Evolutionary conservation across 768 basidiomycete genomes (phyloP).

Genomic region (Lyophyllum semitale): DNA sequence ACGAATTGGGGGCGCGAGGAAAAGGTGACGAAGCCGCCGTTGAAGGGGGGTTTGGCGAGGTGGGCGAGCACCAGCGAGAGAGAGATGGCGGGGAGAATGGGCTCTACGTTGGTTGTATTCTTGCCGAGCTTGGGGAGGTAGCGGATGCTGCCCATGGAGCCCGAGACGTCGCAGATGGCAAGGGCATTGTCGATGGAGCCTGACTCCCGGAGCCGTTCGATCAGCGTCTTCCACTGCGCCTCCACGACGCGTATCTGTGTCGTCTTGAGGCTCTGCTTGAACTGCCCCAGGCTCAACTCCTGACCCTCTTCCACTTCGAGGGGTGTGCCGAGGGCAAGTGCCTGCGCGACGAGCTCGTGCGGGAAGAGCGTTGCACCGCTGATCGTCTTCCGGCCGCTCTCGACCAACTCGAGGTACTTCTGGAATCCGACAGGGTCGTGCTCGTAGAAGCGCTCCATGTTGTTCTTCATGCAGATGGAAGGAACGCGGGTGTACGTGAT

Average conservation of each 20-base stretch:
- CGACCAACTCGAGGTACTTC: slow-evolving; percentile 56
- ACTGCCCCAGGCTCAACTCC: slow-evolving; percentile 25
- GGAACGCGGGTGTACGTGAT: slow-evolving; percentile 62
- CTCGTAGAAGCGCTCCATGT: slow-evolving; percentile 52
- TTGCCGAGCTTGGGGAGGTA: background rate
- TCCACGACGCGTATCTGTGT: slow-evolving; percentile 50
- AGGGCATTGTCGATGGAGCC: slow-evolving; percentile 62
- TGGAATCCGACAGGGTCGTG: slow-evolving; percentile 65
- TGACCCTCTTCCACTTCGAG: background rate
- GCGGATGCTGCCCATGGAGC: slow-evolving; percentile 56
- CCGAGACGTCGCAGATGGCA: slow-evolving; percentile 75
- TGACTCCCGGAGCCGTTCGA: slow-evolving; percentile 51
- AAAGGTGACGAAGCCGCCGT: slow-evolving; percentile 71
- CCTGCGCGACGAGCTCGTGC: slow-evolving; percentile 55
- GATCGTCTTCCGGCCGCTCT: slow-evolving; percentile 54
- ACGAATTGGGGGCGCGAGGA: slow-evolving; percentile 52
- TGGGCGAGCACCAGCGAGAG: slow-evolving; percentile 68
- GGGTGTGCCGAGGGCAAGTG: slow-evolving; percentile 13
- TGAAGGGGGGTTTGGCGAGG: slow-evolving; percentile 65
- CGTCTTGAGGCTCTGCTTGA: slow-evolving; percentile 30
- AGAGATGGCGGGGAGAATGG: slow-evolving; percentile 64
- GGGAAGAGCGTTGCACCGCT: slow-evolving; percentile 71
- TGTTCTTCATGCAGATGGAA: slow-evolving; percentile 61
- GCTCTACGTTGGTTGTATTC: slow-evolving; percentile 24
- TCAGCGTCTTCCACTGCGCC: slow-evolving; percentile 67